These are phyloP conservation scores for Acacia concinna DNA, from an alignment of 331 rosid species.

Conservation along the genomic window DNA sequence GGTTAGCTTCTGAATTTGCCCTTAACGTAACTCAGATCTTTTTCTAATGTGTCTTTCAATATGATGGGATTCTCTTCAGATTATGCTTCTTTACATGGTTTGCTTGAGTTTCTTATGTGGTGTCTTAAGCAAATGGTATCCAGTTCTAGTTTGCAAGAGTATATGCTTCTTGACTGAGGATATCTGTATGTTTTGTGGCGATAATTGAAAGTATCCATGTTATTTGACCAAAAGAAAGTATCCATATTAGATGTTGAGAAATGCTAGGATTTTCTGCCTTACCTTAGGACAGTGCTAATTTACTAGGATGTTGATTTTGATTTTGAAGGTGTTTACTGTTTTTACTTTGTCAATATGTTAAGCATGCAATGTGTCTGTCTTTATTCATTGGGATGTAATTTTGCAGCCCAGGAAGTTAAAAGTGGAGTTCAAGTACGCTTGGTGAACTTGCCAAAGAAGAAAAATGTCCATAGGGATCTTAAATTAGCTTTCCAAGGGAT, in stretches of 20 bases:
- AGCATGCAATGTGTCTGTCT: constrained; percentile 23
- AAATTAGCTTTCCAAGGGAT: constrained; percentile 62
- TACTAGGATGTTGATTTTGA: constrained; percentile 11
- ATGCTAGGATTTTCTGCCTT: constrained; percentile 14
- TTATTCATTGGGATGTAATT: constrained; percentile 12
- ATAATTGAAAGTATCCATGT: neutral
- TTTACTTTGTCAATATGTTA: neutral
- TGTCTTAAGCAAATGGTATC: neutral
- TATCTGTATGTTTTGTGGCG: constrained; percentile 15
- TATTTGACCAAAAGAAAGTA: constrained; percentile 16
- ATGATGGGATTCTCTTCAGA: neutral
- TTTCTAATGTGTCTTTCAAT: neutral
- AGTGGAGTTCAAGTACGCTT: constrained; percentile 56
- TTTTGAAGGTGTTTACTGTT: constrained; percentile 16
- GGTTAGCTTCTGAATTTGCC: constrained; percentile 37
- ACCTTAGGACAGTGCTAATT: constrained; percentile 18
- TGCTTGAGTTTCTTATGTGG: constrained; percentile 20
- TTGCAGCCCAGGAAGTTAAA: constrained; percentile 51
- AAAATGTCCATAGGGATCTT: constrained; percentile 76
- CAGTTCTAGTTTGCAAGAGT: too few relatives aligned
- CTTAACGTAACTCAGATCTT: neutral
- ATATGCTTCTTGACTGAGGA: constrained; percentile 15
- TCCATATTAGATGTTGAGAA: neutral
- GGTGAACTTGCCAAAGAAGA: constrained; percentile 77
- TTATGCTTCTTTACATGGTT: neutral